Evolutionary conservation across 2,329 filamentous ascomycete species (phyloP), one percentile per base, ranked within the genome.

Genomic region (Dothiorella sarmentorum): DNA sequence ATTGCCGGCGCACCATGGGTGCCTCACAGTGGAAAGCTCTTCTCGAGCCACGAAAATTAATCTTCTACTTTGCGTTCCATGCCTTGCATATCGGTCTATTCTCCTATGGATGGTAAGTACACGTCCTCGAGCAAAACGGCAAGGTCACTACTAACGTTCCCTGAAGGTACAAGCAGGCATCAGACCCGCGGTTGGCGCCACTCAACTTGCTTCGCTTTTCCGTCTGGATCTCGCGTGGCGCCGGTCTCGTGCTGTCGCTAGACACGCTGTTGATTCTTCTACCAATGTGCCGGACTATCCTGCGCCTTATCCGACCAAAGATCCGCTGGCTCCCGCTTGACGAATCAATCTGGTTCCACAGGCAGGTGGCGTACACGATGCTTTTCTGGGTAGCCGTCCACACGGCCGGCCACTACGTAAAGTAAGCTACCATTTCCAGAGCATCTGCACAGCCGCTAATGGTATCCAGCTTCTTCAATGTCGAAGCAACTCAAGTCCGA

Each of bases 281-380:
- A 61, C 94, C 94, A 4, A 96, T 99, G 80, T 97, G 93, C 79
- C 84, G 94, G 65, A 97, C 92, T 61, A 78, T 97, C 29, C 83
- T 99, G 70, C 85, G 90, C 71, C 88, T 85, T 70, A 74, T 97
- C 60, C 85, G 94, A 63, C 94, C 94, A 22, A 96, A 95, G 78
- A 76, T 96, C 64, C 84, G 85, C 73, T 96, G 89, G 78, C 72
- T 97, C 10, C 93, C 94, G 4, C 82, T 99, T 15, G 94, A 99
- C 69, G 94, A 99, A 77, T 94, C 91, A 60, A 83, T 92, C 64
- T 99, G 91, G 91, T 95, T 97, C 75, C 94, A 99, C 78, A 84
- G 93, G 63, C 94, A 99, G 73, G 83, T 96, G 42, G 93, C 94
- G n/a, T 99, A 97, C 71, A 81, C 90, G 1, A 79, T 97, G 77